Evolutionary conservation across 371 early-diverging fungal species (phyloP).

Genomic region (Lichtheimia ramosa): DNA sequence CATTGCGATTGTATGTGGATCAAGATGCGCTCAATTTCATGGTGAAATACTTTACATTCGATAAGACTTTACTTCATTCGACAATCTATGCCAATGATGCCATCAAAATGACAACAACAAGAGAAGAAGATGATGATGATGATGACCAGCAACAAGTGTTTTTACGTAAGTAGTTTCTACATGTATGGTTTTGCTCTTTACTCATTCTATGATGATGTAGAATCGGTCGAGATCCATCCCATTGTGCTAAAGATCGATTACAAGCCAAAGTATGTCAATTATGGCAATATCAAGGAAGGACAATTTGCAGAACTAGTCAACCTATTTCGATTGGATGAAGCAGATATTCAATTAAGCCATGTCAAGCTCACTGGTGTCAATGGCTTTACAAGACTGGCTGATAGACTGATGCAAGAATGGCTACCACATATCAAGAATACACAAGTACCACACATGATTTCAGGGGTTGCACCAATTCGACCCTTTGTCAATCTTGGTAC

Average conservation of each 20-base stretch:
- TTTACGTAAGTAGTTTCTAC: conserved; percentile 58
- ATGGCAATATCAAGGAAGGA: conserved; percentile 68
- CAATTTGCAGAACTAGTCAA: conserved; percentile 89
- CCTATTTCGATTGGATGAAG: conserved; percentile 89
- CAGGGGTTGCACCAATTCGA: conserved; percentile 89
- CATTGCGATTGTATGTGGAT: conserved; percentile 87
- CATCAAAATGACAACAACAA: conserved; percentile 4
- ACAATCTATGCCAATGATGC: conserved; percentile 26
- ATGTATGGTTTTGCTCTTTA: background rate
- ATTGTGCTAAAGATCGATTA: conserved; percentile 91
- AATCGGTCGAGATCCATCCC: conserved; percentile 70
- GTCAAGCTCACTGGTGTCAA: conserved; percentile 77
- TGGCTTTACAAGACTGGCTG: conserved; percentile 61
- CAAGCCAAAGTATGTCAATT: conserved; percentile 91
- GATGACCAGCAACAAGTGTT: conserved; percentile 28
- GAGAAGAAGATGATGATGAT: background rate
- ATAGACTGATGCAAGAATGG: conserved; percentile 75
- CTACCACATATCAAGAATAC: conserved; percentile 87
- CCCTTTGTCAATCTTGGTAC: conserved; percentile 87
- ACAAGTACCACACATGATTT: conserved; percentile 85
- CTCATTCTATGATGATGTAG: conserved; percentile 22
- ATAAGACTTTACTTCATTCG: conserved; percentile 30
- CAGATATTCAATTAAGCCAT: conserved; percentile 77
- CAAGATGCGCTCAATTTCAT: conserved; percentile 92
- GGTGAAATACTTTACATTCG: conserved; percentile 75